Percentiles rank a stretch among this genome's conserved stretches.
These are phyloP conservation scores for Pyrenopolyporus hunteri DNA, from an alignment of 495 filamentous ascomycete genomes.

Conservation along the genomic window DNA sequence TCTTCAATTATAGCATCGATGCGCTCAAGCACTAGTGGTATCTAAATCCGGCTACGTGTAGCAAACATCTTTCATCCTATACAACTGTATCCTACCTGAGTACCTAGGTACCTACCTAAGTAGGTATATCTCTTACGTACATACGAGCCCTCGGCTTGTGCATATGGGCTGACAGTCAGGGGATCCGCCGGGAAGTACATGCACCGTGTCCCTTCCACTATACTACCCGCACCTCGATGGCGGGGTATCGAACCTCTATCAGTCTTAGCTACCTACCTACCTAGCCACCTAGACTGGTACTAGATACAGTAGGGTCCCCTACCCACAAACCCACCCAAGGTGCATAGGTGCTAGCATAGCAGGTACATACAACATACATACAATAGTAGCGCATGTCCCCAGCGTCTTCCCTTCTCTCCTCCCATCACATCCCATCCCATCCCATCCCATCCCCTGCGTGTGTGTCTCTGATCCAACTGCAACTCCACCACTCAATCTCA, in stretches of 20 bases:
- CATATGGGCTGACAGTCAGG: neutral
- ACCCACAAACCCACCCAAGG: slow-evolving; percentile 1
- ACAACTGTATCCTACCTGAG: no score
- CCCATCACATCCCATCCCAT: neutral
- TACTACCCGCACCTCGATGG: slow-evolving; percentile 26
- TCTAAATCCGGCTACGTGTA: no score
- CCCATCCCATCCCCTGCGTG: neutral
- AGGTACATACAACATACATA: no score
- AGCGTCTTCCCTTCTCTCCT: no score
- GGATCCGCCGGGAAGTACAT: neutral
- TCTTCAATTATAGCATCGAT: no score
- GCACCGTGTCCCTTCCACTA: neutral
- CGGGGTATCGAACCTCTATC: slow-evolving; percentile 38
- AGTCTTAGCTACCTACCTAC: slow-evolving; percentile 23
- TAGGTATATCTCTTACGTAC: no score
- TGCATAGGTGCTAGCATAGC: neutral
- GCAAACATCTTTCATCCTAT: no score
- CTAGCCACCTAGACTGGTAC: no score
- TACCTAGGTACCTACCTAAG: no score
- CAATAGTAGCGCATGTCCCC: no score
- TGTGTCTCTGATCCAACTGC: slow-evolving; percentile 28
- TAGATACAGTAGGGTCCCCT: slow-evolving; percentile 16
- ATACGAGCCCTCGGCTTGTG: no score
- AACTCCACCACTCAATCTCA: slow-evolving; percentile 37
- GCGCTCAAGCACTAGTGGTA: no score